Evolutionary conservation across 768 basidiomycete species (phyloP).

Genomic region (Nevesoporus exiguus): DNA sequence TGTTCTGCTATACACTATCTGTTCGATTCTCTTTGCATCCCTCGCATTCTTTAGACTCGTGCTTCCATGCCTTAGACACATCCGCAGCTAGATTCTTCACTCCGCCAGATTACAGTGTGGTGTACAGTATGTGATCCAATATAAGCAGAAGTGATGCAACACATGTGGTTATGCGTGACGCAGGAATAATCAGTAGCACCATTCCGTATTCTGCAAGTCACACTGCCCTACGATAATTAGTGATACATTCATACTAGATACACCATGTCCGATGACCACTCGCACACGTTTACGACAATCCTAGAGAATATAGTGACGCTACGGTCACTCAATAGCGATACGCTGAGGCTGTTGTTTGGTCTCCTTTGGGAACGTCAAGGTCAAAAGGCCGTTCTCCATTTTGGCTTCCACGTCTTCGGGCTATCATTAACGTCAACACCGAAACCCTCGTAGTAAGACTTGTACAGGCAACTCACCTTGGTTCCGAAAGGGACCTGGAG

Average conservation of each 20-base stretch:
- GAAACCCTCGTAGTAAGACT: no score
- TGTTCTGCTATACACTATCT: not conserved
- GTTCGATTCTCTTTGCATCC: no score
- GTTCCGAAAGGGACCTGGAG: slow-evolving; percentile 43
- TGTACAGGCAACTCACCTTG: slow-evolving; percentile 31
- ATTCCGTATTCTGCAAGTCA: no score
- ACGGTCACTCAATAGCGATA: slow-evolving; percentile 26
- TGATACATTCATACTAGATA: not conserved
- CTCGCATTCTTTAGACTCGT: no score
- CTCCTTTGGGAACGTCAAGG: slow-evolving; percentile 44
- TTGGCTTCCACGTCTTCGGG: slow-evolving; percentile 20
- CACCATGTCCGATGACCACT: not conserved
- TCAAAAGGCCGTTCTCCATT: slow-evolving; percentile 45
- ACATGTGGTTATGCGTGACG: no score
- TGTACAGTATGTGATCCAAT: no score
- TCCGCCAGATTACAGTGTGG: no score
- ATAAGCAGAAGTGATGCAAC: no score
- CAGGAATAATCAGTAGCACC: no score
- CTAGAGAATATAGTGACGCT: not conserved
- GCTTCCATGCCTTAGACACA: no score
- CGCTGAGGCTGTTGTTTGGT: slow-evolving; percentile 39
- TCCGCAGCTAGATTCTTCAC: no score
- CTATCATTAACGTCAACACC: slow-evolving; percentile 17
- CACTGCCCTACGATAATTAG: no score
- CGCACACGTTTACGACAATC: not conserved